Evolutionary conservation across 2,329 filamentous ascomycete species (phyloP), one percentile per base, ranked within the genome.

Genomic region (Cladosporium oxysporum): DNA sequence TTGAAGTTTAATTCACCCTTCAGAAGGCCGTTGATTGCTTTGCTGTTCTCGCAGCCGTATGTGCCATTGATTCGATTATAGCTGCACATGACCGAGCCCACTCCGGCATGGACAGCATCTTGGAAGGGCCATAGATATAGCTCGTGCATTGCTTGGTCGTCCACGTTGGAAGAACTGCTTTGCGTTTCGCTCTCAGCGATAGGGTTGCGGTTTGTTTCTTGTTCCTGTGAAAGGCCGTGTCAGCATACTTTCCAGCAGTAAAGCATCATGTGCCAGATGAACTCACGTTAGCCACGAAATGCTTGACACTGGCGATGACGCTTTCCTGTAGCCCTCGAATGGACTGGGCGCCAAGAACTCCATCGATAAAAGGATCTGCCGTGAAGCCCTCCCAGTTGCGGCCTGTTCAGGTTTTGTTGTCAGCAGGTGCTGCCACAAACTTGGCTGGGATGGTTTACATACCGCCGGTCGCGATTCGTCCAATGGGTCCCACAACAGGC

Each of bases 371-470:
- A 0, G 90, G 89, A 73, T 93, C 90, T 1, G 84, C 79, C 1
- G 89, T 90, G 71, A 92, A 92, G 0, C 87, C 86, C 73, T 93
- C 90, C 90, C 90, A 92, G 71, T 86, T 90, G n/a, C 90, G 84
- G 3, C 76, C 76, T 63, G 28, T 3, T 6, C 1, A 44, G 2
- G 14, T 28, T 5, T 28, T 6, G n/a, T 23, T 37, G 49, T 29
- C 35, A 55, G 50, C 7, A 10, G 21, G 3, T 33, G n/a, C 21
- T 21, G 21, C 7, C 7, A 18, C 3, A 29, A 31, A 31, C 1
- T 10, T 28, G 5, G 23, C 8, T 37, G n/a, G 2, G 1, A 29
- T 26, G 21, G 89, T 89, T 16, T 31, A 5, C 61, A 10, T 21
- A 63, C 61, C 63, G 18, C 88, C 90, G 58, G 87, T 83, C 0